Evolutionary conservation across 257 asterid genomes (phyloP).

Genomic region (Solanum dulcamara): DNA sequence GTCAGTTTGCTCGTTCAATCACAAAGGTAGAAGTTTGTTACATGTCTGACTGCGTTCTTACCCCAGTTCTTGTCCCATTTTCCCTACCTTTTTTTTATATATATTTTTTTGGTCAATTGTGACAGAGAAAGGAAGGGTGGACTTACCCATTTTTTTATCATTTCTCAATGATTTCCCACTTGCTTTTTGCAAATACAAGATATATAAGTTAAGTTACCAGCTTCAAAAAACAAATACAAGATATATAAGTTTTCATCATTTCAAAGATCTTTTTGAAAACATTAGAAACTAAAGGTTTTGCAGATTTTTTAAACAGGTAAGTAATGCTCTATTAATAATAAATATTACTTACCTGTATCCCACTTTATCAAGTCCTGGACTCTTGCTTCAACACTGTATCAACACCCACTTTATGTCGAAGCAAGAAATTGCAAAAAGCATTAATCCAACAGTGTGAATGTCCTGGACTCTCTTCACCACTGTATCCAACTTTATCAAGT

Average conservation of each 20-base stretch:
- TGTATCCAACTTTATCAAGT: not conserved
- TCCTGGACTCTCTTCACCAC: not conserved
- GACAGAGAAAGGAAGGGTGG: not conserved
- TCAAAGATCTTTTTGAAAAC: not conserved
- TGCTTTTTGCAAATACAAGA: not conserved
- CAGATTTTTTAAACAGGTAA: not conserved
- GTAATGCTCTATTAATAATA: not conserved
- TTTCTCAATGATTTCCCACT: not conserved
- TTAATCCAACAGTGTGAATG: too few species aligned
- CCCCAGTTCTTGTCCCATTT: not conserved
- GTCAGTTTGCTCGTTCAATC: slow-evolving; percentile 85
- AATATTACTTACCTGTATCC: too few species aligned
- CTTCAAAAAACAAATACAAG: not conserved
- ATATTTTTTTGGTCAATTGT: not conserved
- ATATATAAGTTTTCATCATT: not conserved
- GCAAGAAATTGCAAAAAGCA: too few species aligned
- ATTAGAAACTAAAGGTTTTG: not conserved
- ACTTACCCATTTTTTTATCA: not conserved
- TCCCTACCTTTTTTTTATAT: not conserved
- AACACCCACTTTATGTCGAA: too few species aligned
- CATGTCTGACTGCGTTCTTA: not conserved
- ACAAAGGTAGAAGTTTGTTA: slow-evolving; percentile 49
- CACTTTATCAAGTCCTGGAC: too few species aligned
- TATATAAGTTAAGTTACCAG: too few species aligned
- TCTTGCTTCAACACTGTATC: too few species aligned